Evolutionary conservation across 768 basidiomycete genomes (phyloP).

Genomic region (Suillus placidus): DNA sequence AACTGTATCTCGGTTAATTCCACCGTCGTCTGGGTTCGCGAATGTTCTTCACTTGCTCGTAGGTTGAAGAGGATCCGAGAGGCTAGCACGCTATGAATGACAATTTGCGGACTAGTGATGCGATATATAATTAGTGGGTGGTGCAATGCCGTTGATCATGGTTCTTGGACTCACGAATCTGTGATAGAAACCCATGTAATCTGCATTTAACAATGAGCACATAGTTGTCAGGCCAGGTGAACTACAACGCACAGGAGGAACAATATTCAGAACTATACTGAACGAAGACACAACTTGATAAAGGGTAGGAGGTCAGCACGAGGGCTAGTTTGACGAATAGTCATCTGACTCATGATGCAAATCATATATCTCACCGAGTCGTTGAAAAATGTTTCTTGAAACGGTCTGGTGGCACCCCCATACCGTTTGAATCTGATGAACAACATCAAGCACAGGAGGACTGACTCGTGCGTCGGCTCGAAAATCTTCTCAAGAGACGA

Average conservation of each 20-base stretch:
- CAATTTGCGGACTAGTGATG: conserved; percentile 1
- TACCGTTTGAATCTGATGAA: neutral
- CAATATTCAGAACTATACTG: neutral
- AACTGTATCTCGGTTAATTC: neutral
- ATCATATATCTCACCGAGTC: neutral
- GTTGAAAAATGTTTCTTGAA: neutral
- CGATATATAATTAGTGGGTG: neutral
- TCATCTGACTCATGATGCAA: neutral
- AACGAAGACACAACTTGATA: neutral
- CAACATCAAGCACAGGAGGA: neutral
- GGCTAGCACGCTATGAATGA: neutral
- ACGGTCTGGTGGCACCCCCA: neutral
- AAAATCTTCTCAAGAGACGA: neutral
- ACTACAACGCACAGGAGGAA: neutral
- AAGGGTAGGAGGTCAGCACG: neutral
- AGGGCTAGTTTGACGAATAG: neutral
- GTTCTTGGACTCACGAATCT: neutral
- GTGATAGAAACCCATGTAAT: neutral
- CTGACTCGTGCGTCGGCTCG: neutral
- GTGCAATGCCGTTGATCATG: too few relatives aligned
- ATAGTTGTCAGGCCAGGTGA: neutral
- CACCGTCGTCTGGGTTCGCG: neutral
- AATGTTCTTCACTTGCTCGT: neutral
- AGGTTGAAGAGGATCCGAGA: neutral
- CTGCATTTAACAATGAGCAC: neutral